These are phyloP conservation scores for Inga leiocalycina DNA, from an alignment of 306 rosid species.

Conservation along the genomic window DNA sequence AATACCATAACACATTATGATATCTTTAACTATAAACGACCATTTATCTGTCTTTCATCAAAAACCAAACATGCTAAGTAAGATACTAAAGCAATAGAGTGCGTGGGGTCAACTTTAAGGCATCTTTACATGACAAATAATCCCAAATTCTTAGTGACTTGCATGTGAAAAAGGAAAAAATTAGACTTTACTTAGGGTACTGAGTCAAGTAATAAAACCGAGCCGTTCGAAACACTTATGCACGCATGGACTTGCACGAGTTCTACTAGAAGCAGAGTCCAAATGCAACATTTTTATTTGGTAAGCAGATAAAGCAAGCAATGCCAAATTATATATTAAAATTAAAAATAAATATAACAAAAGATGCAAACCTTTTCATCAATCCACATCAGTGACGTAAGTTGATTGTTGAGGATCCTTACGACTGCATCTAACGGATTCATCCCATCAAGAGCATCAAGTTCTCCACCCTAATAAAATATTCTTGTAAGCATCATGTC, in stretches of 20 bases:
- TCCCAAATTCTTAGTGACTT: conserved; percentile 1
- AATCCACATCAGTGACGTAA: conserved; percentile 93
- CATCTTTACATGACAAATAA: not conserved
- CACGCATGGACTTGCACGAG: not conserved
- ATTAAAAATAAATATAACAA: not conserved
- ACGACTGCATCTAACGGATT: conserved; percentile 89
- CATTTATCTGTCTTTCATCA: not conserved
- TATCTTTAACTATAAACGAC: not conserved
- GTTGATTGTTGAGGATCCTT: conserved; percentile 87
- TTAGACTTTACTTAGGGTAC: not conserved
- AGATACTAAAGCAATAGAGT: not conserved
- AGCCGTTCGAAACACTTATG: not conserved
- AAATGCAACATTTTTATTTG: not conserved
- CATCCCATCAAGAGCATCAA: conserved; percentile 70
- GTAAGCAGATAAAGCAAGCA: not conserved
- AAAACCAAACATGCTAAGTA: not conserved
- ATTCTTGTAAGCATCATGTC: conserved; percentile 21
- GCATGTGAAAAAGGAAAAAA: not conserved
- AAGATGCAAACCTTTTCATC: conserved; percentile 87
- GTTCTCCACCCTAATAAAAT: conserved; percentile 83
- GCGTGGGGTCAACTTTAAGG: not conserved
- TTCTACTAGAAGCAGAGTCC: not conserved
- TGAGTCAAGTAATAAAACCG: not conserved
- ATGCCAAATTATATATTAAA: conserved; percentile 2
- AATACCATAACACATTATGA: no score